These are phyloP conservation scores for Auriscalpium microsporum DNA, from an alignment of 768 basidiomycete genomes.

Conservation along the genomic window DNA sequence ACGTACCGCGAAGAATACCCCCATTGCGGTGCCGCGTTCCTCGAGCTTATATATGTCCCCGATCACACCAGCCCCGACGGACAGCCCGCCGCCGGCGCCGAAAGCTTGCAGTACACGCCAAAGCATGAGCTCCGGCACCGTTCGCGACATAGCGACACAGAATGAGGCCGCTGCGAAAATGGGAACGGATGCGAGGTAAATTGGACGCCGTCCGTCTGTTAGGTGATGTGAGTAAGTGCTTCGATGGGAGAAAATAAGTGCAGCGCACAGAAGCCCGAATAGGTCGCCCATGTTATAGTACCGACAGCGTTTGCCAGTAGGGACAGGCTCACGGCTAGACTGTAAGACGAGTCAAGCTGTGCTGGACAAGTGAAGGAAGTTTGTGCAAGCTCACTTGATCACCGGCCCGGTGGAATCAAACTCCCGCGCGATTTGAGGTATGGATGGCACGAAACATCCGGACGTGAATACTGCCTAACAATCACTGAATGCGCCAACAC, in stretches of 20 bases:
- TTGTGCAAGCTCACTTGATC: slow-evolving; percentile 37
- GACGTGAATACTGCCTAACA: slow-evolving; percentile 49
- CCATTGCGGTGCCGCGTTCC: slow-evolving; percentile 52
- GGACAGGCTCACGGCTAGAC: slow-evolving; percentile 6
- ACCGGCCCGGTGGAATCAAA: slow-evolving; percentile 46
- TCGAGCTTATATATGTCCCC: slow-evolving; percentile 62
- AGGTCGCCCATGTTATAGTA: slow-evolving; percentile 7
- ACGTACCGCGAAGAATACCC: slow-evolving; percentile 45
- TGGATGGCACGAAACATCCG: slow-evolving; percentile 64
- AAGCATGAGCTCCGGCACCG: slow-evolving; percentile 40
- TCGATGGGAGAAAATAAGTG: neutral
- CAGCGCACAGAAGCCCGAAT: neutral
- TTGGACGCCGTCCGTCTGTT: slow-evolving; percentile 55
- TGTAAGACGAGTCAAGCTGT: neutral
- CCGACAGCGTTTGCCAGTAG: slow-evolving; percentile 1
- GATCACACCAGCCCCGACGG: slow-evolving; percentile 52
- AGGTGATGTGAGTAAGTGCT: neutral
- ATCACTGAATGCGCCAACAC: neutral
- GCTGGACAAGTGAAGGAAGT: neutral
- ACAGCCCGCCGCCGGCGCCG: slow-evolving; percentile 50
- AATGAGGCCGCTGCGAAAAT: slow-evolving; percentile 50
- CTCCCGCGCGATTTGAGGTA: slow-evolving; percentile 65
- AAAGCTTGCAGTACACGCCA: slow-evolving; percentile 61
- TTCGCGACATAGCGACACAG: slow-evolving; percentile 43
- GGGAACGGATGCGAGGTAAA: slow-evolving; percentile 55